These are phyloP conservation scores for Aspergillus sergii DNA, from an alignment of 2,329 filamentous ascomycete genomes.

Conservation along the genomic window DNA sequence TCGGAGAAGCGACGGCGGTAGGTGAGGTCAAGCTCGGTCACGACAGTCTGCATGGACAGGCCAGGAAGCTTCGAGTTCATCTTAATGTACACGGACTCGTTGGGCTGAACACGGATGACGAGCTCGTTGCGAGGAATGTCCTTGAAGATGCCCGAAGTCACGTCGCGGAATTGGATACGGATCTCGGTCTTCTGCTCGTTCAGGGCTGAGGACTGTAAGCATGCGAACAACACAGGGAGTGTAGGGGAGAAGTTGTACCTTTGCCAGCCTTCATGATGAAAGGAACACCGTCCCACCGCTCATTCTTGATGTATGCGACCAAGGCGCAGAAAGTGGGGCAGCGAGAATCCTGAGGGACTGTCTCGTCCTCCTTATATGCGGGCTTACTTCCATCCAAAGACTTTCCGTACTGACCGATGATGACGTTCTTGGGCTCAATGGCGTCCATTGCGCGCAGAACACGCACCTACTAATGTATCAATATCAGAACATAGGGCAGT, in stretches of 20 bases:
- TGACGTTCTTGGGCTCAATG: slow-evolving; percentile 99
- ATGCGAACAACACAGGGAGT: background rate
- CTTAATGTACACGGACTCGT: slow-evolving; percentile 99
- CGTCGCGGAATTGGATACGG: slow-evolving; percentile 98
- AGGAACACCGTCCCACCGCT: slow-evolving; percentile 97
- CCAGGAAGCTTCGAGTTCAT: slow-evolving; percentile 99
- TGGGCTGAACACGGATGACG: slow-evolving; percentile 98
- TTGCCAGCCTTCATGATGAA: slow-evolving; percentile 99
- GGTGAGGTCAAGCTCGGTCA: slow-evolving; percentile 96
- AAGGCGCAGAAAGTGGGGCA: slow-evolving; percentile 98
- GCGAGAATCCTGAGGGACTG: slow-evolving; percentile 93
- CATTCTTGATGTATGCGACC: slow-evolving; percentile 98
- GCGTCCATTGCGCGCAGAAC: slow-evolving; percentile 90
- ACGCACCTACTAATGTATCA: slow-evolving; percentile 59
- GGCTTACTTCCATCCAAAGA: slow-evolving; percentile 96
- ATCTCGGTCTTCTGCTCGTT: slow-evolving; percentile 99
- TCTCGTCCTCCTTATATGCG: slow-evolving; percentile 97
- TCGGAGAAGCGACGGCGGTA: slow-evolving; percentile 98
- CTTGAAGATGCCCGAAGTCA: slow-evolving; percentile 99
- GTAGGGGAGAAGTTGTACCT: slow-evolving; percentile 41
- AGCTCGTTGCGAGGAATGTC: slow-evolving; percentile 99
- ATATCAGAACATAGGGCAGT: background rate
- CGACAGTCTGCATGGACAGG: slow-evolving; percentile 98
- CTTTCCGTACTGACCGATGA: slow-evolving; percentile 97
- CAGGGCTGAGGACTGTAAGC: slow-evolving; percentile 59